Percentiles rank a stretch among this genome's conserved stretches.
These are phyloP conservation scores for Populus hybrid DNA, from an alignment of 441 rosid genomes.

Conservation along the genomic window DNA sequence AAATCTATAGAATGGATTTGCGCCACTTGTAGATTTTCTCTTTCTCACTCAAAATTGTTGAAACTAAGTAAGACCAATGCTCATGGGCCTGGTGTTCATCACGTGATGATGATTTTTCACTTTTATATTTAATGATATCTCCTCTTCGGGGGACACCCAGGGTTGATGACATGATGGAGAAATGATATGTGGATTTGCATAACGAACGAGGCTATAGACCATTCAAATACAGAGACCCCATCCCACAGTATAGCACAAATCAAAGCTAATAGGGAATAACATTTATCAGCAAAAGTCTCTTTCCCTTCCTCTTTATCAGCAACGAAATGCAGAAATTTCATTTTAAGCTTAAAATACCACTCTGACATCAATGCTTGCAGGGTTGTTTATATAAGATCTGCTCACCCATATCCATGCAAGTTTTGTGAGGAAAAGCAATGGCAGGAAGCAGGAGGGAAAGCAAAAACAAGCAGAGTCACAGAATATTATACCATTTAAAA, in stretches of 20 bases:
- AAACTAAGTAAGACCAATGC: neutral
- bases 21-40: neutral
- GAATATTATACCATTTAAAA: constrained; percentile 25
- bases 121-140: constrained; percentile 18
- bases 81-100: neutral
- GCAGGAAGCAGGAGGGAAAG: constrained; percentile 11
- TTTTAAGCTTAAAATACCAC: constrained; percentile 3
- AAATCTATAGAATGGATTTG: no score
- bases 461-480: neutral
- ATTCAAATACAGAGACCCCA: constrained; percentile 15
- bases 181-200: constrained; percentile 10
- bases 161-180: constrained; percentile 24
- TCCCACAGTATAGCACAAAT: neutral
- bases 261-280: neutral
- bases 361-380: neutral
- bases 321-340: constrained; percentile 16
- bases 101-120: constrained; percentile 18
- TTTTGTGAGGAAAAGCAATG: constrained; percentile 9
- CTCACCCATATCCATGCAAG: neutral
- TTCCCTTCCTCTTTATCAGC: constrained; percentile 5
- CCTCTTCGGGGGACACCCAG: constrained; percentile 29
- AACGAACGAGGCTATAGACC: neutral
- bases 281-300: neutral
- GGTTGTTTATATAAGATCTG: neutral
- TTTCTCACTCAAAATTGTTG: neutral